phyloP scores from a whole-genome alignment of 2,329 filamentous ascomycete genomes.

The Penicillium sp. region DNA sequence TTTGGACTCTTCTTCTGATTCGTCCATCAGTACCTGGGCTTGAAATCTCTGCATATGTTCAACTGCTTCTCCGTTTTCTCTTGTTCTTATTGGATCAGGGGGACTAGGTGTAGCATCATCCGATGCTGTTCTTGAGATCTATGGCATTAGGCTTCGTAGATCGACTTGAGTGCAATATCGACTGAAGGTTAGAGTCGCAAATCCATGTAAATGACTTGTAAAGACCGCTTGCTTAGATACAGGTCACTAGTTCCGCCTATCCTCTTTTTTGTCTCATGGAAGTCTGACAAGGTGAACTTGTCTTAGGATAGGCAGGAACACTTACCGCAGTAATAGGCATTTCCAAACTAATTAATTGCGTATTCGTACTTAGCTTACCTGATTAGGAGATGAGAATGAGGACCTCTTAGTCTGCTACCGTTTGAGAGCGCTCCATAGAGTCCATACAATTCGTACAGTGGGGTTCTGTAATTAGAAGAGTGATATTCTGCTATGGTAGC shows the following conservation, averaged over 20 bases:
- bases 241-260: too few relatives aligned
- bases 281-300: not conserved
- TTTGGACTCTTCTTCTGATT: not conserved
- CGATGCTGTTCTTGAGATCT: not conserved
- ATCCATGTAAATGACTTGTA: too few relatives aligned
- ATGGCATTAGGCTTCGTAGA: too few relatives aligned
- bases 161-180: too few relatives aligned
- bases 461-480: not conserved
- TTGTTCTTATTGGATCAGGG: not conserved
- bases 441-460: not conserved
- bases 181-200: too few relatives aligned
- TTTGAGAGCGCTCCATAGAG: not conserved
- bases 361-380: not conserved
- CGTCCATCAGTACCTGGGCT: constrained; percentile 2
- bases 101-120: not conserved
- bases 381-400: too few relatives aligned
- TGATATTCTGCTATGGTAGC: not conserved
- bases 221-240: too few relatives aligned
- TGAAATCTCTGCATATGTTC: constrained; percentile 12
- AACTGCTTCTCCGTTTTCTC: not conserved
- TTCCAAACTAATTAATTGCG: not conserved
- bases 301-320: not conserved
- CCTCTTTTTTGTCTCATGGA: too few relatives aligned
- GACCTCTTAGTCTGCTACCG: too few relatives aligned
- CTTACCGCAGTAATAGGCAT: not conserved